phyloP scores from a whole-genome alignment of 805 yeast genomes.

The Saturnispora mendoncae region DNA sequence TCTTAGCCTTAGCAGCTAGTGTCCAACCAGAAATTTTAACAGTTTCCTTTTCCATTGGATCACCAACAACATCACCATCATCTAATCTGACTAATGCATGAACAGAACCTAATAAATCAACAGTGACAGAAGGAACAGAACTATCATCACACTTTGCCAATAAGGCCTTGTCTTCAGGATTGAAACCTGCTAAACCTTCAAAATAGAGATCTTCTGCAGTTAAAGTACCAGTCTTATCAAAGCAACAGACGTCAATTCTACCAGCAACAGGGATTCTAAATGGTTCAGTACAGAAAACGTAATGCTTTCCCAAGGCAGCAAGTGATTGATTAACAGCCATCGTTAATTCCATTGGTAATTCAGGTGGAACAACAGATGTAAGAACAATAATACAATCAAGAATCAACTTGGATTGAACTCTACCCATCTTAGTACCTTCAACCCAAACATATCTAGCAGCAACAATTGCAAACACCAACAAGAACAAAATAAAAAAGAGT shows the following conservation, averaged over 20 bases:
- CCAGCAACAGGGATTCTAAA: conserved; percentile 98
- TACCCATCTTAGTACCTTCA: conserved; percentile 92
- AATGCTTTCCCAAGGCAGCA: conserved; percentile 77
- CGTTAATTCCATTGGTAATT: conserved; percentile 96
- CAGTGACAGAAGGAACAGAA: conserved; percentile 63
- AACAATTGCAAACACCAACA: conserved; percentile 83
- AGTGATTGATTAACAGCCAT: conserved; percentile 94
- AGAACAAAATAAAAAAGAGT: conserved; percentile 80
- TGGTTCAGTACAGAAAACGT: conserved; percentile 95
- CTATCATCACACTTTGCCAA: conserved; percentile 39
- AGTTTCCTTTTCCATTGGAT: conserved; percentile 98
- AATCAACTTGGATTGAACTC: conserved; percentile 86
- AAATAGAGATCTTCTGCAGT: conserved; percentile 95
- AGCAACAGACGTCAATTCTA: conserved; percentile 95
- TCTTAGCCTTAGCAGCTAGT: conserved; percentile 57
- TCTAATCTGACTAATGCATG: conserved; percentile 92
- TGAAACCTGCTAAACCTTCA: conserved; percentile 90
- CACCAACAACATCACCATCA: conserved; percentile 97
- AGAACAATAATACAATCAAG: conserved; percentile 92
- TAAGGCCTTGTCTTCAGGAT: conserved; percentile 41
- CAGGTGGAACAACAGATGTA: conserved; percentile 98
- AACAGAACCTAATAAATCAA: conserved; percentile 80
- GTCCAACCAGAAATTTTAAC: conserved; percentile 80
- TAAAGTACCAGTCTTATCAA: conserved; percentile 96
- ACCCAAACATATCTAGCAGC: conserved; percentile 98